A percentile compares a stretch with the other conserved stretches of the same genome.
Conservation (phyloP, 1,284 basidiomycete species). For the Athelia sp. region DNA sequence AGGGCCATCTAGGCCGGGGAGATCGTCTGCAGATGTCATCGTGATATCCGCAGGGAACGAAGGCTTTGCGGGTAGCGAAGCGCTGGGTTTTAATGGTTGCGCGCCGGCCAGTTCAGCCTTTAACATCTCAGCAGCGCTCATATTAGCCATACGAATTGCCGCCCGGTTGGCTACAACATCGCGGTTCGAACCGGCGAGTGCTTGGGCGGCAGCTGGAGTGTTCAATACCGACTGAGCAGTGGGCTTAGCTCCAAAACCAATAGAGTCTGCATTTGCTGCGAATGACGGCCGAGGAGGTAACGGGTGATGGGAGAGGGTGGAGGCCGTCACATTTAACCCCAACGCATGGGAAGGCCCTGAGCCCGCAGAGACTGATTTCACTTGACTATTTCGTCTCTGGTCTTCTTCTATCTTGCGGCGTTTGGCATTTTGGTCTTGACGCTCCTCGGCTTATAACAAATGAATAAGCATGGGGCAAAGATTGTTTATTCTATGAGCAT, state of each 20-base stretch:
- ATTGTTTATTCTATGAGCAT: conserved; percentile 29
- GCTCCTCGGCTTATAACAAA: conserved; percentile 71
- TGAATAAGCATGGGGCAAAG: conserved; percentile 11
- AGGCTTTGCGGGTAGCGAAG: conserved; percentile 31
- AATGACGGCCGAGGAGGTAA: conserved; percentile 65
- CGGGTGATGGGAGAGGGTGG: conserved; percentile 38
- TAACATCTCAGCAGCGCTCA: conserved; percentile 91
- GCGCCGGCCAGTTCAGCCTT: conserved; percentile 85
- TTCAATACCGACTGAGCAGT: conserved; percentile 51
- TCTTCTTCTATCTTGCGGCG: conserved; percentile 80
- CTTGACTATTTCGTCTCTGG: conserved; percentile 31
- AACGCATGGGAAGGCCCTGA: conserved; percentile 51
- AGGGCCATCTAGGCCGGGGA: conserved; percentile 20
- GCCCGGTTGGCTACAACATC: conserved; percentile 86
- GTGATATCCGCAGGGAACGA: conserved; percentile 16
- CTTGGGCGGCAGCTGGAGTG: conserved; percentile 54
- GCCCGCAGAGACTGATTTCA: conserved; percentile 23
- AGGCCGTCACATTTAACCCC: conserved; percentile 42
- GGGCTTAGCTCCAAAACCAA: conserved; percentile 62
- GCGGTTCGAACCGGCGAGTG: conserved; percentile 74
- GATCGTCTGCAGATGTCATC: conserved; percentile 23
- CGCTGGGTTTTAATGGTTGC: conserved; percentile 49
- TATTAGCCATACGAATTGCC: conserved; percentile 91
- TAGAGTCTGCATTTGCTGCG: conserved; percentile 68
- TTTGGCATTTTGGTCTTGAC: conserved; percentile 87